Base-by-base conservation (phyloP, 495 filamentous ascomycete genomes). In the Acidomyces sp. region DNA sequence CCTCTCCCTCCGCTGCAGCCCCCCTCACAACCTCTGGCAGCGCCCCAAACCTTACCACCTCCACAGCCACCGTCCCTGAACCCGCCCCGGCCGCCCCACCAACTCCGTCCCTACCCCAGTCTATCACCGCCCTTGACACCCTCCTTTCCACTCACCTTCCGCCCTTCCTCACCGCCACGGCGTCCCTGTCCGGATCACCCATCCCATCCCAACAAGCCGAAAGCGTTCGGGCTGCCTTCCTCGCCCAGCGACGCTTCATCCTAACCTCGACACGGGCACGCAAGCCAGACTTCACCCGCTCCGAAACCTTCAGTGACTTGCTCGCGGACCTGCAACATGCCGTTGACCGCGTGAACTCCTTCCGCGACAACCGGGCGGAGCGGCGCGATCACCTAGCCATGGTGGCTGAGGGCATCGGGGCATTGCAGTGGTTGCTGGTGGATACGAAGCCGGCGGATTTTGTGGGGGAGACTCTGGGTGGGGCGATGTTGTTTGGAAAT, bases 401-500 rank as follows among this genome's bases (percentile, higher is more conserved):
- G 29, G 80, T 96, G n/a, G 74, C 82, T 2, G 87, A 95, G 51
- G 84, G 85, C 50, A 85, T 93, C 50, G 74, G 75, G 44, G 77
- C 81, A 5, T 64, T 96, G 28, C 77, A 77, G 15, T 97, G 90
- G 90, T 77, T 95, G 38, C 76, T 73, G 0, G 70, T 85, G 16
- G 78, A 86, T 31, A 61, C 62, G 20, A 86, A 84, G 55, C 90
- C 90, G 1, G 75, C 70, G 46, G 83, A 85, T 39, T 84, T 82
- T 48, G 77, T 95, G 26, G 69, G 69, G 21, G 88, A 93, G 34
- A 75, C 77, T 34, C 62, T 90, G 6, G 75, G 74, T 18, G 76
- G 82, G 34, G 81, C 86, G 20, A 72, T 94, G 58, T 92, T 84
- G 63, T 94, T 77, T 46, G 92, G 90, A 2, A 94, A 97, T 65